These are phyloP conservation scores for Termitomyces sp. DNA, from an alignment of 768 basidiomycete species.

Conservation along the genomic window DNA sequence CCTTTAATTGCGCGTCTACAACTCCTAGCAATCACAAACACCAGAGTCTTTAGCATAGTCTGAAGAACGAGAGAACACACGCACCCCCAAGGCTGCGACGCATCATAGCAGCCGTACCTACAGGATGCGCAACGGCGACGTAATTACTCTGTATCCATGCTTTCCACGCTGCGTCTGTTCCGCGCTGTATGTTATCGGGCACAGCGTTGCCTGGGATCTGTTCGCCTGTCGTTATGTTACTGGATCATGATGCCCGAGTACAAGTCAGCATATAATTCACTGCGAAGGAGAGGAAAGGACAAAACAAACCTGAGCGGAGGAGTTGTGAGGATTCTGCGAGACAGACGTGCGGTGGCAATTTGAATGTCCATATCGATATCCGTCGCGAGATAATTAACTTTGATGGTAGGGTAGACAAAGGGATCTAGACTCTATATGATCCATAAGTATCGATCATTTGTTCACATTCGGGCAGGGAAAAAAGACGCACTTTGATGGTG, in stretches of 20 bases:
- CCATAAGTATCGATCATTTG: background rate
- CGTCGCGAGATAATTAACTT: conserved; percentile 49
- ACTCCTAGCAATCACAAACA: conserved; percentile 33
- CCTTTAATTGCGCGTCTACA: conserved; percentile 41
- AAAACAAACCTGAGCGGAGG: background rate
- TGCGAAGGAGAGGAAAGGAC: background rate
- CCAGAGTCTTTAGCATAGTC: background rate
- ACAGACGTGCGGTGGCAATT: conserved; percentile 42
- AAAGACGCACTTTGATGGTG: conserved; percentile 35
- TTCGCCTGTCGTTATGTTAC: conserved; percentile 23
- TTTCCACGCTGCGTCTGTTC: conserved; percentile 44
- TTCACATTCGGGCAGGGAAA: background rate
- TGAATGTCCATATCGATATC: conserved; percentile 49
- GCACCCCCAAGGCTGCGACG: background rate
- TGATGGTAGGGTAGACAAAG: conserved; percentile 43
- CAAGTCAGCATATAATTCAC: background rate
- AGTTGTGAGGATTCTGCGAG: conserved; percentile 25
- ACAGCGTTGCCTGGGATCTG: conserved; percentile 37
- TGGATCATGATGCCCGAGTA: background rate
- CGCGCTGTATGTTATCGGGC: conserved; percentile 41
- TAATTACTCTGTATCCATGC: conserved; percentile 42
- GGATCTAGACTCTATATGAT: conserved; percentile 40
- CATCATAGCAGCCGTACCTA: conserved; percentile 30
- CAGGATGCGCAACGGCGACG: conserved; percentile 44
- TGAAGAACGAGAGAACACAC: background rate